phyloP scores from a whole-genome alignment of 208 protist species.

The Wallacemonas rigidus region DNA sequence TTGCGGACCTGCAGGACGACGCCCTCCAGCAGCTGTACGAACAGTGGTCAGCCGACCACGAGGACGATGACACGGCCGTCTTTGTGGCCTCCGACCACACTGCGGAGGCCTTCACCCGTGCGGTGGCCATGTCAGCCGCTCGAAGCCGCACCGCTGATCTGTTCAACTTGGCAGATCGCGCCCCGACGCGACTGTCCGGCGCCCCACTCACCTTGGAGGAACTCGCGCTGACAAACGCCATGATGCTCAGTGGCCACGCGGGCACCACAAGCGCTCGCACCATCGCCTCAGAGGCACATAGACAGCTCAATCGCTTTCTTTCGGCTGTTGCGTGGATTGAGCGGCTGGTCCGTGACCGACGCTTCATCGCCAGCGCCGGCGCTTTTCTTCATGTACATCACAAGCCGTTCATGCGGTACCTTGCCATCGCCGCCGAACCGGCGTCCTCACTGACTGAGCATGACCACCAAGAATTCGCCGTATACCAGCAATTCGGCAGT shows the following conservation, averaged over 20 bases:
- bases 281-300: slow-evolving; percentile 49
- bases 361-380: slow-evolving; percentile 59
- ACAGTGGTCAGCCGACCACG: slow-evolving; percentile 35
- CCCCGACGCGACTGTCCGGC: slow-evolving; percentile 13
- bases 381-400: slow-evolving; percentile 75
- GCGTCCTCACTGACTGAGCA: slow-evolving; percentile 38
- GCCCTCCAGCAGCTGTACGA: slow-evolving; percentile 73
- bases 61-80: slow-evolving; percentile 18
- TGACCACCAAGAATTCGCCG: slow-evolving; percentile 63
- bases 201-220: slow-evolving; percentile 71
- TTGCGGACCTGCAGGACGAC: slow-evolving; percentile 59
- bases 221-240: slow-evolving; percentile 35
- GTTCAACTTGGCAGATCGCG: neutral
- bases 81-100: slow-evolving; percentile 78
- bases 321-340: slow-evolving; percentile 63
- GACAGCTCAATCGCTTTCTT: slow-evolving; percentile 64
- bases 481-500: slow-evolving; percentile 65
- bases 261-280: slow-evolving; percentile 15
- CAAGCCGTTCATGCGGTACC: slow-evolving; percentile 62
- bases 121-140: slow-evolving; percentile 19
- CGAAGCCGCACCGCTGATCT: neutral
- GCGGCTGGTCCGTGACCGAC: slow-evolving; percentile 45
- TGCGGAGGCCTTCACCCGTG: slow-evolving; percentile 64
- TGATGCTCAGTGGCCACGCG: slow-evolving; percentile 17
- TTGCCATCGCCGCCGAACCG: neutral